A percentile compares a stretch with the other conserved stretches of the same genome.
Conservation (phyloP, 2,329 filamentous ascomycete genomes). For the Penicillium nordicum region DNA sequence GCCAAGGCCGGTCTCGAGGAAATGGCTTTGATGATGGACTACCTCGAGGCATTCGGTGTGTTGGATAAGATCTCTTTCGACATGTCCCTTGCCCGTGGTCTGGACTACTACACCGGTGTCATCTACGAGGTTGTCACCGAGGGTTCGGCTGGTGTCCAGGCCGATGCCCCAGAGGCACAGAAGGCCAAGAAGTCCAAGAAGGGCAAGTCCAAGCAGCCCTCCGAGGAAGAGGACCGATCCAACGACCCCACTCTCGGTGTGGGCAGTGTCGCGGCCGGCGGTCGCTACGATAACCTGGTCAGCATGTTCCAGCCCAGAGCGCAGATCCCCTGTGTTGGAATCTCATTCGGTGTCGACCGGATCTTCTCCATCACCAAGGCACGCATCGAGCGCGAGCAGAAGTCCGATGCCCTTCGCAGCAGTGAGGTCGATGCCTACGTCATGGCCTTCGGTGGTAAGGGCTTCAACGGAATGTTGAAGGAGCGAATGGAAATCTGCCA, state of each 20-base stretch:
- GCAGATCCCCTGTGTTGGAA: constrained; percentile 84
- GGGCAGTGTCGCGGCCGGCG: constrained; percentile 83
- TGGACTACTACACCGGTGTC: constrained; percentile 89
- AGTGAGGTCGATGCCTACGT: constrained; percentile 87
- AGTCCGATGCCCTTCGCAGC: constrained; percentile 53
- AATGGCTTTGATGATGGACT: constrained; percentile 75
- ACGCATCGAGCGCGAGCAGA: constrained; percentile 60
- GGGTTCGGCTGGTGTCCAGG: constrained; percentile 58
- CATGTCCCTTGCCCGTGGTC: constrained; percentile 79
- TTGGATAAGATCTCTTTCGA: constrained; percentile 79
- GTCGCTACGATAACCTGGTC: constrained; percentile 88
- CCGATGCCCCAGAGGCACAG: constrained; percentile 38
- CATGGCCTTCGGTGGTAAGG: constrained; percentile 90
- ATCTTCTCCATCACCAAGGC: constrained; percentile 92
- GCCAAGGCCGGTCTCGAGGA: constrained; percentile 79
- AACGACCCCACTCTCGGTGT: constrained; percentile 78
- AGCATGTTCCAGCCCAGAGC: constrained; percentile 87
- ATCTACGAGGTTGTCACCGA: constrained; percentile 89
- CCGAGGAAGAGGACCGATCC: constrained; percentile 65
- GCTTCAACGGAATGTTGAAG: constrained; percentile 72
- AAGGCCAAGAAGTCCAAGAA: constrained; percentile 41
- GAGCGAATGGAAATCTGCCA: constrained; percentile 80
- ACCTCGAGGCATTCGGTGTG: constrained; percentile 73
- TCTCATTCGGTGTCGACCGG: constrained; percentile 92
- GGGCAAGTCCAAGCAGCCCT: constrained; percentile 52